Conservation (phyloP, 805 yeast genomes). For the Lachancea dasiensis region DNA sequence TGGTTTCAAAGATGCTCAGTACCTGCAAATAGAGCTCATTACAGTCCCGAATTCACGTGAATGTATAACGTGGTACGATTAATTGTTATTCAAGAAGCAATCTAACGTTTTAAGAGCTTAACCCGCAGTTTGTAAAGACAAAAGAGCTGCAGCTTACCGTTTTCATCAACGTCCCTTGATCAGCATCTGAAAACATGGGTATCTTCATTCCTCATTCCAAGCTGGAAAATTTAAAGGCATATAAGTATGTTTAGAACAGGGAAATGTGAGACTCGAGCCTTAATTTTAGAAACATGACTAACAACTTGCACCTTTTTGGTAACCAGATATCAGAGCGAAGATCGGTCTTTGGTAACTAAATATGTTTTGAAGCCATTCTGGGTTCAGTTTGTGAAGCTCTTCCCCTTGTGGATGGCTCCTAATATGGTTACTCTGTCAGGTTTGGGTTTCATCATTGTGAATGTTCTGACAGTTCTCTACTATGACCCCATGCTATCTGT, state of each 20-base stretch:
- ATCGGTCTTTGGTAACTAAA: conserved; percentile 70
- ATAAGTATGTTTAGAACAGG: conserved; percentile 34
- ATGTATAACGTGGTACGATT: background rate
- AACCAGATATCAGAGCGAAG: conserved; percentile 71
- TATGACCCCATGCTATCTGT: conserved; percentile 62
- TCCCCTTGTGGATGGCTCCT: conserved; percentile 90
- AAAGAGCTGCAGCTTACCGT: too few species aligned
- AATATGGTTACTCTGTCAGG: conserved; percentile 83
- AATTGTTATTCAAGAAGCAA: background rate
- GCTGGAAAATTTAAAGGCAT: conserved; percentile 47
- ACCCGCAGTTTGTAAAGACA: too few species aligned
- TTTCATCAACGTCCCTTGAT: too few species aligned
- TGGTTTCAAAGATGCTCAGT: conserved; percentile 87
- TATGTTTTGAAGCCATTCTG: conserved; percentile 79
- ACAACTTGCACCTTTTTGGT: conserved; percentile 3
- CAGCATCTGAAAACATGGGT: too few species aligned
- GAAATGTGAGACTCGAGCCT: background rate
- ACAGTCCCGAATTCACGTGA: too few species aligned
- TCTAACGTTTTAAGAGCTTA: too few species aligned
- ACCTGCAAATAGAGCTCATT: conserved; percentile 53
- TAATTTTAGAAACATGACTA: too few species aligned
- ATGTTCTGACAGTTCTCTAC: conserved; percentile 58
- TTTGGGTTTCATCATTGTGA: conserved; percentile 59
- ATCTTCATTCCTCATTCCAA: conserved; percentile 51
- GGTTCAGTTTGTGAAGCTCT: conserved; percentile 60